Evolutionary conservation across 2,329 filamentous ascomycete genomes (phyloP).

Genomic region (Colletotrichum chrysophilum): DNA sequence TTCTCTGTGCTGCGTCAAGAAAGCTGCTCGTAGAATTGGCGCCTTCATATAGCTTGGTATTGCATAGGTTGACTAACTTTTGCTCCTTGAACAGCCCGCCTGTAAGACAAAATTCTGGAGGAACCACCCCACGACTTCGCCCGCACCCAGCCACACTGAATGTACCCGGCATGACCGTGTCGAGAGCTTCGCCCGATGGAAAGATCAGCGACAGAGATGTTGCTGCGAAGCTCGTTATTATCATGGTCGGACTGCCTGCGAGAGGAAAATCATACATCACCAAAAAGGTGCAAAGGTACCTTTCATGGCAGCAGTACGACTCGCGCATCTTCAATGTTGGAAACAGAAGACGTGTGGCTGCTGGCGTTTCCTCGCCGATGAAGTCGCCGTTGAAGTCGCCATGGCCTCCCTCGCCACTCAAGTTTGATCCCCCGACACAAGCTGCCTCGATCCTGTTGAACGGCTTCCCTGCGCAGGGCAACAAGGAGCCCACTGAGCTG

Average conservation of each 20-base stretch:
- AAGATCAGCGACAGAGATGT: constrained; percentile 93
- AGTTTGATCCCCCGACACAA: constrained; percentile 52
- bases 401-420: constrained; percentile 31
- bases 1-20: neutral
- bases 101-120: constrained; percentile 75
- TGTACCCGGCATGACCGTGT: constrained; percentile 95
- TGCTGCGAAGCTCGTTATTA: constrained; percentile 93
- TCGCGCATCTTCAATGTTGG: constrained; percentile 98
- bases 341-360: constrained; percentile 82
- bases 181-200: constrained; percentile 93
- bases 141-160: constrained; percentile 93
- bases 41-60: neutral
- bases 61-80: constrained; percentile 17
- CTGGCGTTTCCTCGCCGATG: constrained; percentile 55
- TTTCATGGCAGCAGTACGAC: constrained; percentile 97
- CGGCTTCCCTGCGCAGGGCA: constrained; percentile 51
- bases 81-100: constrained; percentile 59
- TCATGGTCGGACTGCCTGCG: constrained; percentile 97
- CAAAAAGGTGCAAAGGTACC: constrained; percentile 93
- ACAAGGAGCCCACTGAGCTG: constrained; percentile 31
- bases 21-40: constrained; percentile 7
- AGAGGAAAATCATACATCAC: constrained; percentile 98
- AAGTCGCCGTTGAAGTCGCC: constrained; percentile 47
- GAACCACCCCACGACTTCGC: constrained; percentile 77
- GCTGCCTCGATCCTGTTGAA: constrained; percentile 65